Conservation (phyloP, 768 basidiomycete species). For the Amanita inopinata region DNA sequence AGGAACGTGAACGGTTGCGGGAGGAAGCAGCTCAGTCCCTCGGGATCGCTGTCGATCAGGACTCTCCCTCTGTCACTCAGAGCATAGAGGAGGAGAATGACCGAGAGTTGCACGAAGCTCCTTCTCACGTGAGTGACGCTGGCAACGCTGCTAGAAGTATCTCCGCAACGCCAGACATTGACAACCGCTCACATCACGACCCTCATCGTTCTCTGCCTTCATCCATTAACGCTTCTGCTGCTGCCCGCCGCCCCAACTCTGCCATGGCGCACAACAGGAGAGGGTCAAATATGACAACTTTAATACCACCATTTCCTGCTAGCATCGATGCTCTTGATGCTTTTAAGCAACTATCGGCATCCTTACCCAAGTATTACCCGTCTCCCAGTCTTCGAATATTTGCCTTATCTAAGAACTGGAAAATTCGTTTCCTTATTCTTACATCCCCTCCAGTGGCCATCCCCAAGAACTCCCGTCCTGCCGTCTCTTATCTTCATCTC, state of each 20-base stretch:
- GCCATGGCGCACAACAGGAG: conserved; percentile 26
- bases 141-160: background rate
- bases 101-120: conserved; percentile 20
- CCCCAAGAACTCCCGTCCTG: conserved; percentile 25
- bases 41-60: conserved; percentile 42
- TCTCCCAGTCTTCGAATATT: conserved; percentile 63
- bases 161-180: conserved; percentile 8
- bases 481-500: conserved; percentile 56
- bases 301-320: conserved; percentile 57
- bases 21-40: conserved; percentile 72
- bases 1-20: conserved; percentile 66
- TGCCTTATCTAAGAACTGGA: conserved; percentile 68
- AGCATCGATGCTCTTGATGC: conserved; percentile 38
- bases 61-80: conserved; percentile 24
- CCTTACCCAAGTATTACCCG: conserved; percentile 60
- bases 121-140: conserved; percentile 1
- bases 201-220: conserved; percentile 25
- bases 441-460: conserved; percentile 34
- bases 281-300: conserved; percentile 20
- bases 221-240: conserved; percentile 15
- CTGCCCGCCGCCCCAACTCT: conserved; percentile 30
- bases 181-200: conserved; percentile 19
- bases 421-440: conserved; percentile 50
- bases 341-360: conserved; percentile 42
- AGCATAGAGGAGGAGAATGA: conserved; percentile 30